Evolutionary conservation across 2,329 filamentous ascomycete species (phyloP).

Genomic region (Bipolaris oryzae): DNA sequence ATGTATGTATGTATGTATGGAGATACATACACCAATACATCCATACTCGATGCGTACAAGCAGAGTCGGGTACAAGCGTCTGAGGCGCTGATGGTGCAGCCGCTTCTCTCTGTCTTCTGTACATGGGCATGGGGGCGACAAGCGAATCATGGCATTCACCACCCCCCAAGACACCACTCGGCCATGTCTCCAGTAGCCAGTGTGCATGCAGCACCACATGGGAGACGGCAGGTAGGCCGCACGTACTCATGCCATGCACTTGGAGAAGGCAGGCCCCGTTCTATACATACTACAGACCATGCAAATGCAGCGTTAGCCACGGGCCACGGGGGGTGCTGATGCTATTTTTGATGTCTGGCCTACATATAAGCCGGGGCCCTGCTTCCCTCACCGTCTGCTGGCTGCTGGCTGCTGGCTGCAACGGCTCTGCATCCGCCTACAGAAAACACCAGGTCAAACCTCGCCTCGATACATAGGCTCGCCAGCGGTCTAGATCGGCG

Average conservation of each 20-base stretch:
- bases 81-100: neutral
- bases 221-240: neutral
- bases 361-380: slow-evolving; percentile 29
- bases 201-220: neutral
- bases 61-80: neutral
- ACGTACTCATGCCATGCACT: neutral
- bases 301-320: slow-evolving; percentile 8
- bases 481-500: neutral
- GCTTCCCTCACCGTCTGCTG: slow-evolving; percentile 5
- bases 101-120: slow-evolving; percentile 6
- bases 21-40: no score
- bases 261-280: slow-evolving; percentile 12
- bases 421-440: slow-evolving; percentile 18
- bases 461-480: slow-evolving; percentile 11
- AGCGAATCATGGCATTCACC: neutral
- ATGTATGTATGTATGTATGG: no score
- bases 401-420: no score
- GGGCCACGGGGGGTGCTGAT: slow-evolving; percentile 21
- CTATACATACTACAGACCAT: slow-evolving; percentile 10
- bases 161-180: neutral
- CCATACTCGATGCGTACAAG: no score
- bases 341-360: slow-evolving; percentile 33
- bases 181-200: neutral
- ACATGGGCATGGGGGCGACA: no score
- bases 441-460: slow-evolving; percentile 7